Evolutionary conservation across 768 basidiomycete species (phyloP).

Genomic region (Termitomyces sp.): DNA sequence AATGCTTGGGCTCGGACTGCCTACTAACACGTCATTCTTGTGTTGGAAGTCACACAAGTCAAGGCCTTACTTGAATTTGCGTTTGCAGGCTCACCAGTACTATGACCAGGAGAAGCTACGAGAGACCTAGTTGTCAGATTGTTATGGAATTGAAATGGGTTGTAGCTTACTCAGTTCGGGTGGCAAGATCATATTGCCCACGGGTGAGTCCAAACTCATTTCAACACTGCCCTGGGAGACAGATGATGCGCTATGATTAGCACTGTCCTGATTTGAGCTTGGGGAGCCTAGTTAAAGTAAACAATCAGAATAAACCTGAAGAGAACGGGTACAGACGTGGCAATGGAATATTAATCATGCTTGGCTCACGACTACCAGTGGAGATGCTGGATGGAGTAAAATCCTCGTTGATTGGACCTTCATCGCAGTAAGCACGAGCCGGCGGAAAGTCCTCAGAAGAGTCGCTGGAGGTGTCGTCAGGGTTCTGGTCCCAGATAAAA

Average conservation of each 20-base stretch:
- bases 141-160: neutral
- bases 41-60: neutral
- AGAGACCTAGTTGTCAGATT: neutral
- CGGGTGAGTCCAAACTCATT: neutral
- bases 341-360: conserved; percentile 1
- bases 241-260: neutral
- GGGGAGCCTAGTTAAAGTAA: neutral
- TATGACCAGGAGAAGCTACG: neutral
- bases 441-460: neutral
- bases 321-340: neutral
- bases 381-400: neutral
- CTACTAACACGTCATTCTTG: neutral
- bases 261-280: neutral
- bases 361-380: neutral
- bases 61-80: neutral
- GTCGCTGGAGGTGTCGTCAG: neutral
- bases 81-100: neutral
- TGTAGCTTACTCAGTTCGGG: neutral
- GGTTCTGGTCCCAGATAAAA: neutral
- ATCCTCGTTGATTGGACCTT: neutral
- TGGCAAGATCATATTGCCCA: neutral
- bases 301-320: neutral
- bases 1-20: neutral
- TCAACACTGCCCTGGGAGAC: neutral
- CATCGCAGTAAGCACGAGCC: neutral